Percentiles rank a stretch among this genome's conserved stretches.
These are phyloP conservation scores for Cladosporium colombiae DNA, from an alignment of 2,329 filamentous ascomycete species.

Conservation along the genomic window DNA sequence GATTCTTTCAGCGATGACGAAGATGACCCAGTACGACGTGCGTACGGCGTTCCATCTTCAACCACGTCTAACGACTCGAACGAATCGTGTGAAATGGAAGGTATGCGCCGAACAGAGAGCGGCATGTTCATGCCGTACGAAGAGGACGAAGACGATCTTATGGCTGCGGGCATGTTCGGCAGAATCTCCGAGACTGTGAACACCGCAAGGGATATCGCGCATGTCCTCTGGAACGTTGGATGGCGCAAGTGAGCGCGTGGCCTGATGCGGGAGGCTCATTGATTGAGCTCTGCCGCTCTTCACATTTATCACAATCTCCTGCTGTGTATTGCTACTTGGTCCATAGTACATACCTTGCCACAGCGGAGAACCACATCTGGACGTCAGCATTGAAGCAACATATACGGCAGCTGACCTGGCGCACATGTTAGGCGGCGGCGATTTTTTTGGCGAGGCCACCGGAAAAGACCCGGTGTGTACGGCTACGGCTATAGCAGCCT, in stretches of 20 bases:
- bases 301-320: conserved; percentile 1
- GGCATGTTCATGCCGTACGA: conserved; percentile 92
- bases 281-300: not conserved
- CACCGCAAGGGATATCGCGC: conserved; percentile 63
- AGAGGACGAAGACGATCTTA: conserved; percentile 64
- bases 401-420: conserved; percentile 9
- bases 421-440: not conserved
- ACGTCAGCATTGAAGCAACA: not conserved
- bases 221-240: conserved; percentile 68
- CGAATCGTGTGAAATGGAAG: conserved; percentile 58
- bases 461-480: not conserved
- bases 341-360: not conserved
- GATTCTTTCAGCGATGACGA: conserved; percentile 52
- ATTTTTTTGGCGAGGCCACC: not conserved
- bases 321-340: conserved; percentile 3
- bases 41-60: conserved; percentile 39
- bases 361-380: not conserved
- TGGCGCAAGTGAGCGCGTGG: conserved; percentile 53
- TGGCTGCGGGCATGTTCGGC: conserved; percentile 66
- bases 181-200: conserved; percentile 78
- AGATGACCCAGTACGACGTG: conserved; percentile 46
- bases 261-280: not conserved
- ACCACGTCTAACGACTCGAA: conserved; percentile 31
- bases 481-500: not conserved
- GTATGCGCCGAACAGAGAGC: conserved; percentile 75